Evolutionary conservation across 352 stramenopile genomes (phyloP).

Genomic region (Globisporangium parvum): DNA sequence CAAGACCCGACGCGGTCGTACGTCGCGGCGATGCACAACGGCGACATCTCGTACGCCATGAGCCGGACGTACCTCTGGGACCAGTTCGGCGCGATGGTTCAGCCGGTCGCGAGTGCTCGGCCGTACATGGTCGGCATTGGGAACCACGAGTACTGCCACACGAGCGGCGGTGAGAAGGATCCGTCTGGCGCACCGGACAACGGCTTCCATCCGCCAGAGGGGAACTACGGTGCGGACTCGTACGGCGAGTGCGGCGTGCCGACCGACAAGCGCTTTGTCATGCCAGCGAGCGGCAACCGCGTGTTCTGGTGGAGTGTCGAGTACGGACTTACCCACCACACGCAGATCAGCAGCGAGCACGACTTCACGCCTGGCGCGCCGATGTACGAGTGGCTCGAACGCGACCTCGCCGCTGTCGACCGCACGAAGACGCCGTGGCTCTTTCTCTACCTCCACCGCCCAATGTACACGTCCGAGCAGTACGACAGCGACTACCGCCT

Average conservation of each 20-base stretch:
- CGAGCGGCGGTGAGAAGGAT: conserved; percentile 39
- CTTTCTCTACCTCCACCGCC: conserved; percentile 85
- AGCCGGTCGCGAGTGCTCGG: conserved; percentile 45
- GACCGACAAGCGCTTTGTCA: conserved; percentile 50
- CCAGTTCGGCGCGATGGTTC: conserved; percentile 57
- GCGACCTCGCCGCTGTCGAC: conserved; percentile 77
- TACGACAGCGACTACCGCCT: conserved; percentile 30
- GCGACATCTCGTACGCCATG: conserved; percentile 63
- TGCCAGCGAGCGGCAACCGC: conserved; percentile 47
- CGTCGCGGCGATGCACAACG: conserved; percentile 54
- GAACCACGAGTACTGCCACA: conserved; percentile 63
- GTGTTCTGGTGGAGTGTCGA: conserved; percentile 89
- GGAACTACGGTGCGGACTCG: conserved; percentile 59
- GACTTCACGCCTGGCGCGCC: conserved; percentile 72
- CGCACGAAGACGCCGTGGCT: conserved; percentile 89
- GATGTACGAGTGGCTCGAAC: conserved; percentile 86
- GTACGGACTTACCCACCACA: conserved; percentile 78
- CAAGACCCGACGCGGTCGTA: conserved; percentile 19
- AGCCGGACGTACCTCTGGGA: conserved; percentile 61
- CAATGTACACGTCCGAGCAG: conserved; percentile 64
- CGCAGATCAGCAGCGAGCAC: conserved; percentile 89
- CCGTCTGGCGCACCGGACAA: conserved; percentile 33
- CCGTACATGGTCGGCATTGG: conserved; percentile 57
- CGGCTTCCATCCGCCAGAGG: conserved; percentile 49
- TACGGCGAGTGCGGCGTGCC: conserved; percentile 57